These are phyloP conservation scores for Albugo candida DNA, from an alignment of 352 stramenopile species.

Conservation along the genomic window DNA sequence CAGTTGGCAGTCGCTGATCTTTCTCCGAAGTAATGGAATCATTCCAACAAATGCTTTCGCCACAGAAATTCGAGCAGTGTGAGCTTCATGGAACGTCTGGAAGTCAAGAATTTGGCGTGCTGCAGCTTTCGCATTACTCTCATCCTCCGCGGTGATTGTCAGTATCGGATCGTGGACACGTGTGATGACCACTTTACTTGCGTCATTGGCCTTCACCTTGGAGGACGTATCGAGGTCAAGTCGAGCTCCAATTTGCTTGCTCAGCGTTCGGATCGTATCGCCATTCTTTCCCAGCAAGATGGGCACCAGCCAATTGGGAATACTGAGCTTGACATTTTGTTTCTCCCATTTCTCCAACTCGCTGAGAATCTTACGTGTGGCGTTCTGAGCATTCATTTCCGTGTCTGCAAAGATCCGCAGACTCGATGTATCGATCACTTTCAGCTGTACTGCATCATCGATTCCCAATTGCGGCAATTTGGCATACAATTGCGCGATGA, in stretches of 20 bases:
- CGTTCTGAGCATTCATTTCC: slow-evolving; percentile 22
- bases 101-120: slow-evolving; percentile 32
- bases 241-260: slow-evolving; percentile 25
- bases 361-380: slow-evolving; percentile 22
- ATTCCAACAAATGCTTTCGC: slow-evolving; percentile 26
- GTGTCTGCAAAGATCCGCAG: slow-evolving; percentile 50
- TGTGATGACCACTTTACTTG: slow-evolving; percentile 6
- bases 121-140: slow-evolving; percentile 35
- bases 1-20: slow-evolving; percentile 22
- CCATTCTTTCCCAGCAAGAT: slow-evolving; percentile 53
- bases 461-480: slow-evolving; percentile 24
- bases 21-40: slow-evolving; percentile 21
- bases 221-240: slow-evolving; percentile 26
- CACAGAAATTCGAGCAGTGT: slow-evolving; percentile 25
- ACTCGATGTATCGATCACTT: slow-evolving; percentile 25
- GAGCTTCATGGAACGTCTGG: slow-evolving; percentile 26
- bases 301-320: slow-evolving; percentile 42
- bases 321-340: slow-evolving; percentile 38
- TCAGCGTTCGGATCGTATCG: slow-evolving; percentile 61
- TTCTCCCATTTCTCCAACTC: slow-evolving; percentile 39
- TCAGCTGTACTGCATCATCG: slow-evolving; percentile 42
- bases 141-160: slow-evolving; percentile 43
- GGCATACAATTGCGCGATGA: slow-evolving; percentile 41
- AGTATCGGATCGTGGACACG: slow-evolving; percentile 17
- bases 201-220: not conserved